Base-by-base conservation (phyloP, 805 yeast genomes). In the Metschnikowia picachoensis region DNA sequence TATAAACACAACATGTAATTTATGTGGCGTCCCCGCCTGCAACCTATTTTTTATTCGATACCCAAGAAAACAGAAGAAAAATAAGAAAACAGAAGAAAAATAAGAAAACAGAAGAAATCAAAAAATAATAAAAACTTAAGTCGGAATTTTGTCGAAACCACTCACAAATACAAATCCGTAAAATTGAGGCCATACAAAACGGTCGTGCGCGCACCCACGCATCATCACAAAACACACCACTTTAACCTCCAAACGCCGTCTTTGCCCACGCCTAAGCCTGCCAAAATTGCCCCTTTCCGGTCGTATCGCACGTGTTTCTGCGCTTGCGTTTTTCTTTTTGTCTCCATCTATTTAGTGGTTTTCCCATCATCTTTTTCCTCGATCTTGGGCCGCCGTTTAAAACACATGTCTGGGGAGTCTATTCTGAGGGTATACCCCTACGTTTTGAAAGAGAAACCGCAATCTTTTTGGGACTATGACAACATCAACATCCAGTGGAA, bases 401-500 rank as follows among this genome's bases (percentile, higher is more conserved):
- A 27, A 27, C 44, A 29, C 17, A 55, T 53, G 57, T 38, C 54
- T 12, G 69, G 64, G 34, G 51, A 76, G 35, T 82, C 89, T 10
- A 77, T 83, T 3, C 78, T 97, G 0, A 76, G 82, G 55, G 96
- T 91, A 12, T 90, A 88, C 60, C 78, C 89, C 14, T 87, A 89
- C 66, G 95, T 83, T 31, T 85, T 90, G 60, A 77, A 78, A 35
- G 68, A 77, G 41, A 84, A 87, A 66, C 91, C 95, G 31, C 82
- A 80, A 61, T 78, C 79, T 49, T 91, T 87, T 68, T 91, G 96
- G 92, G 96, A 91, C 67, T 63, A 73, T 51, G 83, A 78, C 53
- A 80, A 78, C 58, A 78, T 84, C 41, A 77, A 79, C 34, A 82
- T 91, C 51, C 79, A 80, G 54, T 90, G 97, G 96, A 90, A 94